phyloP scores from a whole-genome alignment of 2,329 filamentous ascomycete genomes.

The Alternaria arborescens region DNA sequence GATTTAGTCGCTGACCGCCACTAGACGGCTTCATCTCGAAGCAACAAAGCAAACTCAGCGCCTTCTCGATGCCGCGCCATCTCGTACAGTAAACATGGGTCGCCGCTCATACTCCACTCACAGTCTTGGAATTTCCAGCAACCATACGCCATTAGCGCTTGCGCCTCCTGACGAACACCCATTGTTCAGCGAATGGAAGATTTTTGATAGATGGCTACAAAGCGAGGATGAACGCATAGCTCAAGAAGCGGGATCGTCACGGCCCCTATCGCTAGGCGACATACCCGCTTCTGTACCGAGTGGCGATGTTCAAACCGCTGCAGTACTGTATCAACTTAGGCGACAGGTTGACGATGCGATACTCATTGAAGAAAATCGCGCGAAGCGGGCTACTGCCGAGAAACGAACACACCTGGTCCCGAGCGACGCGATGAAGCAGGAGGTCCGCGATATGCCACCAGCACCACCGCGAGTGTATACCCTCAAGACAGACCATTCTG shows the following conservation, averaged over 20 bases:
- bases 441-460: slow-evolving; percentile 36
- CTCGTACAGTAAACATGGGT: slow-evolving; percentile 38
- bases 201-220: slow-evolving; percentile 41
- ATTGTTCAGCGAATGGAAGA: slow-evolving; percentile 42
- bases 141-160: slow-evolving; percentile 27
- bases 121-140: slow-evolving; percentile 28
- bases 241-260: slow-evolving; percentile 25
- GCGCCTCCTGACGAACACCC: slow-evolving; percentile 40
- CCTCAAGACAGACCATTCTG: slow-evolving; percentile 35
- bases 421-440: slow-evolving; percentile 40
- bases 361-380: slow-evolving; percentile 42
- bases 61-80: slow-evolving; percentile 32
- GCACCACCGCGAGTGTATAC: slow-evolving; percentile 39
- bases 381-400: slow-evolving; percentile 37
- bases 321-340: slow-evolving; percentile 38
- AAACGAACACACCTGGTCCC: slow-evolving; percentile 38
- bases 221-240: slow-evolving; percentile 39
- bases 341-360: slow-evolving; percentile 44
- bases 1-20: slow-evolving; percentile 14
- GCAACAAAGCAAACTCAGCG: slow-evolving; percentile 34
- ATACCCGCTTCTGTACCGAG: slow-evolving; percentile 25
- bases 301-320: slow-evolving; percentile 37
- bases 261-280: slow-evolving; percentile 34
- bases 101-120: slow-evolving; percentile 37
- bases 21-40: slow-evolving; percentile 41